Evolutionary conservation across 768 basidiomycete species (phyloP).

Genomic region (Amanita muscaria): DNA sequence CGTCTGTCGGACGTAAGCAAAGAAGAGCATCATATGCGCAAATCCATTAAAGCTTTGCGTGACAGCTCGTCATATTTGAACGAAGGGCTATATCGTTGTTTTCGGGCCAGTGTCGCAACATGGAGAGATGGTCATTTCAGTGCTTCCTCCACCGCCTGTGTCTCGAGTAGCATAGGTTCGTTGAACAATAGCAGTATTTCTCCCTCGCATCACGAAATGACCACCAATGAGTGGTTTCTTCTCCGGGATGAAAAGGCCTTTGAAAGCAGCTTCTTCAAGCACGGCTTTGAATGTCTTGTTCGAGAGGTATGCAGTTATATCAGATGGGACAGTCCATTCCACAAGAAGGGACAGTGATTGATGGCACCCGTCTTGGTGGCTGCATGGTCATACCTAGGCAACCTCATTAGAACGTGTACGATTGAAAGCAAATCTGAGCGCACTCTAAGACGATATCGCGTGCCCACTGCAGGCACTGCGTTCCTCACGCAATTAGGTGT

Average conservation of each 20-base stretch:
- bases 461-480: constrained; percentile 59
- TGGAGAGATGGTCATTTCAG: constrained; percentile 15
- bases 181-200: too few relatives aligned
- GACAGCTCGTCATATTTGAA: constrained; percentile 64
- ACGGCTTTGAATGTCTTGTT: constrained; percentile 56
- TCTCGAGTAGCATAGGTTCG: constrained; percentile 35
- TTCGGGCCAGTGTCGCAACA: too few relatives aligned
- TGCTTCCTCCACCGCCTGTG: constrained; percentile 19
- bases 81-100: constrained; percentile 48
- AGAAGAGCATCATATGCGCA: constrained; percentile 21
- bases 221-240: too few relatives aligned
- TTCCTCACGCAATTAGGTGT: constrained; percentile 68
- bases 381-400: constrained; percentile 54
- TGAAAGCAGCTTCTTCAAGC: too few relatives aligned
- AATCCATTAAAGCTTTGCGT: constrained; percentile 28
- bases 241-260: too few relatives aligned
- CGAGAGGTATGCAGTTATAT: constrained; percentile 59
- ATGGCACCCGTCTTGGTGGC: constrained; percentile 62
- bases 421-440: constrained; percentile 26
- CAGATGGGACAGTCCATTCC: constrained; percentile 75
- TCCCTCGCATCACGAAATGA: too few relatives aligned
- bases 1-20: constrained; percentile 25
- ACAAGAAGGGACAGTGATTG: constrained; percentile 76
- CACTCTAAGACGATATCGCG: too few relatives aligned
- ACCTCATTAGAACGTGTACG: constrained; percentile 7